A percentile compares a stretch with the other conserved stretches of the same genome.
phyloP scores from a whole-genome alignment of 257 asterid genomes.

The Handroanthus guayacan region DNA sequence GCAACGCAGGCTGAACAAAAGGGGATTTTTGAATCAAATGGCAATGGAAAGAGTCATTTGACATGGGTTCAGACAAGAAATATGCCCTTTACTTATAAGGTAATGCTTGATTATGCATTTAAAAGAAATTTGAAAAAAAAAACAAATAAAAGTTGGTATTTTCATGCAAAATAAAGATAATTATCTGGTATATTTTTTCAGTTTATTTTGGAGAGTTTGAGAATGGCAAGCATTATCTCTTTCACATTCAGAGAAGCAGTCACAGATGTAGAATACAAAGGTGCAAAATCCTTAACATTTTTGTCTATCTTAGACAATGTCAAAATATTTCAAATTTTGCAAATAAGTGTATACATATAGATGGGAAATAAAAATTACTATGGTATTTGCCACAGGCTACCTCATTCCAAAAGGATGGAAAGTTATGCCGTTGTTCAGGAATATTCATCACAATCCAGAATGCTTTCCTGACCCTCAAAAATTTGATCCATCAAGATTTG shows the following conservation, averaged over 20 bases:
- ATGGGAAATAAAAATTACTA: background rate
- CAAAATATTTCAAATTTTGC: too few species aligned
- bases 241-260: conserved; percentile 92
- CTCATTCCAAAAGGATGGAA: conserved; percentile 97
- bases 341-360: too few species aligned
- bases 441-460: conserved; percentile 88
- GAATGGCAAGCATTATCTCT: conserved; percentile 87
- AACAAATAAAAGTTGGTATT: background rate
- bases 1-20: conserved; percentile 75
- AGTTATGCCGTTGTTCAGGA: conserved; percentile 92
- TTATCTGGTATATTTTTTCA: conserved; percentile 25
- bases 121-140: background rate
- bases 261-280: conserved; percentile 80
- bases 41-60: conserved; percentile 45
- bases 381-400: conserved; percentile 55
- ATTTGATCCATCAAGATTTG: conserved; percentile 80
- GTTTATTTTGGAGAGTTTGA: conserved; percentile 81
- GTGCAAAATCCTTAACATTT: conserved; percentile 34
- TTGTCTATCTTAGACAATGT: too few species aligned
- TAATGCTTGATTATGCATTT: conserved; percentile 20
- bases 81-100: conserved; percentile 81
- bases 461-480: conserved; percentile 72
- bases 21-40: conserved; percentile 53
- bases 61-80: conserved; percentile 87
- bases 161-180: conserved; percentile 25